Evolutionary conservation across 108 stramenopile genomes (phyloP), one percentile per base, ranked within the genome.

Genomic region (Poteriospumella lacustris): DNA sequence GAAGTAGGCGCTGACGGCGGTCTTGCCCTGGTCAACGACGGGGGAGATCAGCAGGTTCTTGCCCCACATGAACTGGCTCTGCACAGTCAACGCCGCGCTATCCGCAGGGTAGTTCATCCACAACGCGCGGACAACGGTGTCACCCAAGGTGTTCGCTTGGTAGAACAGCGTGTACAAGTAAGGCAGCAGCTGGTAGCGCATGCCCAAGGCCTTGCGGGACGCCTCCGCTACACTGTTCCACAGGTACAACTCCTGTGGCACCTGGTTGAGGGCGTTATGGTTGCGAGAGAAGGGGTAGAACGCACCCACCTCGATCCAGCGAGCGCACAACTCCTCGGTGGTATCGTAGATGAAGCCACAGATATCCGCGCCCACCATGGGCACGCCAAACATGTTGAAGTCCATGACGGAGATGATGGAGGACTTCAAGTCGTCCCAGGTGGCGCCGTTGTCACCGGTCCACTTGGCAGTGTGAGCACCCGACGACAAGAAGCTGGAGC

Each of bases 361-460:
- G 9, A 73, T 78, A 44, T 82, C 82, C 15, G 78, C 59, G 59
- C 82, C 82, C 3, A 82, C 82, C 76, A 82, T 77, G 44, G 78
- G 70, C 5, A 82, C 60, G 0, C 78, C 78, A 58, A 78, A 79
- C 12, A 82, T 28, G n/a, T 67, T 58, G 33, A 82, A 78, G 47
- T 68, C 40, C 38, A 79, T 72, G 59, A 76, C 42, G 24, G 44
- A 41, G 36, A 60, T 39, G 29, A 82, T 79, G 78, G 24, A 43
- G 26, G 39, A n/a, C 41, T 79, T 52, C 58, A 82, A 26, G 70
- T 82, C 82, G 44, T 82, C 68, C 82, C 82, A 82, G 15, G 78
- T 78, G 70, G 82, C 82, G 40, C 76, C 76, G 68, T 82, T 82
- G 78, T 82, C 82, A 2, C 82, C 82, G 19, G 76, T 77, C 82